phyloP scores from a whole-genome alignment of 73 alveolate species.

The Paramecium caudatum region DNA sequence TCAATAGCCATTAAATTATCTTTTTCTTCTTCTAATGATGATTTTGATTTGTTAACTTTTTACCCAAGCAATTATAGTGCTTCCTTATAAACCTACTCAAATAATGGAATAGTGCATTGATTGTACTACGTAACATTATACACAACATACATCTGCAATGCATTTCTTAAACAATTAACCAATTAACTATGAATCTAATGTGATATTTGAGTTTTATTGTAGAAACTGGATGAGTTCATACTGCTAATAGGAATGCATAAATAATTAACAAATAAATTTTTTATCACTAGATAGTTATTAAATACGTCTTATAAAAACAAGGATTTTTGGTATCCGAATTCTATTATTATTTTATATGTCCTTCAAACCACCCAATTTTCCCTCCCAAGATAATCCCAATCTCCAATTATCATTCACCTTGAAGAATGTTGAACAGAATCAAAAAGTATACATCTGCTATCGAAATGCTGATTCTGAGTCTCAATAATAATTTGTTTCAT shows the following conservation, averaged over 20 bases:
- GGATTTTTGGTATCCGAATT: no score
- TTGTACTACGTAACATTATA: neutral
- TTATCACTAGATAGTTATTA: no score
- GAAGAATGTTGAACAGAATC: no score
- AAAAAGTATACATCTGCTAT: no score
- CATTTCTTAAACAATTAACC: constrained; percentile 25
- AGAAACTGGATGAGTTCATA: constrained; percentile 11
- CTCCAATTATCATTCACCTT: no score
- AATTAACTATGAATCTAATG: neutral
- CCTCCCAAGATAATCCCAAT: no score
- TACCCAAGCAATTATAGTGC: neutral
- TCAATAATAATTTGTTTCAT: no score
- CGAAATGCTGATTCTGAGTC: no score
- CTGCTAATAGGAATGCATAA: constrained; percentile 33
- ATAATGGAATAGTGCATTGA: neutral
- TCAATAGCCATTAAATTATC: constrained; percentile 24
- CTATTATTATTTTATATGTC: no score
- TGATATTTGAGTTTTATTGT: neutral
- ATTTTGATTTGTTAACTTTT: neutral
- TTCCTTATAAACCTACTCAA: neutral
- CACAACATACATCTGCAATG: neutral
- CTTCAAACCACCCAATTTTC: no score
- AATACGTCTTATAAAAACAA: no score
- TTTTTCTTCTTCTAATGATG: neutral
- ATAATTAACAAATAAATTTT: no score